A percentile compares a stretch with the other conserved stretches of the same genome.
phyloP scores from a whole-genome alignment of 2,329 filamentous ascomycete genomes.

The Knufia fluminis region DNA sequence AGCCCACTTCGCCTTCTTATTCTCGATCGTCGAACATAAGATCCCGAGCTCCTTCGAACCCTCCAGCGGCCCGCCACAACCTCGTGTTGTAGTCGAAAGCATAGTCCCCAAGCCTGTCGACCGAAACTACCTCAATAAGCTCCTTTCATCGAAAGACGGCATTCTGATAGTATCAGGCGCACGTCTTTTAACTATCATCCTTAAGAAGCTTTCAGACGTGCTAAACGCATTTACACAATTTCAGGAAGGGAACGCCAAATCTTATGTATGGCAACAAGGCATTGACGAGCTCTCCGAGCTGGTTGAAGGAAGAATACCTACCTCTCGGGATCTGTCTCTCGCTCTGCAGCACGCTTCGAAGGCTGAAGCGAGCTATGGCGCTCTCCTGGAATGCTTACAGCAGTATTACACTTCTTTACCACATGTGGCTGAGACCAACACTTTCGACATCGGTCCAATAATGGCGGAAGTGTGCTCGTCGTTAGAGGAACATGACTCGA shows the following conservation, averaged over 20 bases:
- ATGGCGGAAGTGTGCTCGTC: constrained; percentile 60
- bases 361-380: constrained; percentile 67
- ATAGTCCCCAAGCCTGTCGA: constrained; percentile 75
- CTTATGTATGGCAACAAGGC: constrained; percentile 59
- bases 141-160: constrained; percentile 66
- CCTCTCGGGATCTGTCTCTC: constrained; percentile 69
- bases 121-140: constrained; percentile 68
- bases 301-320: constrained; percentile 69
- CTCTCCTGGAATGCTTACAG: constrained; percentile 65
- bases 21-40: constrained; percentile 65
- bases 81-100: constrained; percentile 72
- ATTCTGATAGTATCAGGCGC: constrained; percentile 78
- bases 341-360: constrained; percentile 61
- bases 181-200: constrained; percentile 65
- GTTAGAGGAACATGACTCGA: constrained; percentile 41
- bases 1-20: constrained; percentile 81
- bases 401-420: constrained; percentile 82
- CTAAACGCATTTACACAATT: constrained; percentile 51
- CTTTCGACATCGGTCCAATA: constrained; percentile 75
- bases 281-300: constrained; percentile 58
- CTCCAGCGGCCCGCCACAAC: constrained; percentile 43
- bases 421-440: constrained; percentile 68
- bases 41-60: constrained; percentile 44
- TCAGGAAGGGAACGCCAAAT: constrained; percentile 29
- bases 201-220: constrained; percentile 64